Conservation (phyloP, 2,329 filamentous ascomycete species). For the Dothidotthia symphoricarpi region DNA sequence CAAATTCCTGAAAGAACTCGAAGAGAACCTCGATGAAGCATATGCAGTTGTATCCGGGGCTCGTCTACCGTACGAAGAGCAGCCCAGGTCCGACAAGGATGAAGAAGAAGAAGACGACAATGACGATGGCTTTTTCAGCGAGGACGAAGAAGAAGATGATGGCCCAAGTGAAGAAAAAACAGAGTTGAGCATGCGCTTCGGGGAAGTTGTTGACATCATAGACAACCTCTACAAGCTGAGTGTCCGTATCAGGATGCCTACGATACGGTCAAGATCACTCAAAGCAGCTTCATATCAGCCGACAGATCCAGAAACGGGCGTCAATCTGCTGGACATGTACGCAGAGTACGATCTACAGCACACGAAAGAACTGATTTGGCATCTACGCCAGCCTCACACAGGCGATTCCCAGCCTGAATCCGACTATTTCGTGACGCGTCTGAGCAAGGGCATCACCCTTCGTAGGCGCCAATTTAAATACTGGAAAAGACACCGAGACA, state of each 20-base stretch:
- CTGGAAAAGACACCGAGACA: slow-evolving; percentile 40
- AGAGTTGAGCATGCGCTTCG: slow-evolving; percentile 38
- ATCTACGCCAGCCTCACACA: slow-evolving; percentile 19
- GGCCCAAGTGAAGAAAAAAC: slow-evolving; percentile 22
- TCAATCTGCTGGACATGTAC: slow-evolving; percentile 36
- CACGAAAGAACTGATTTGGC: slow-evolving; percentile 29
- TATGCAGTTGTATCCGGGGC: slow-evolving; percentile 26
- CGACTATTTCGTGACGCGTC: slow-evolving; percentile 24
- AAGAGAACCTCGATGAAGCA: slow-evolving; percentile 31
- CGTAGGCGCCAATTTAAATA: slow-evolving; percentile 42
- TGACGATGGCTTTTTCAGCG: slow-evolving; percentile 29
- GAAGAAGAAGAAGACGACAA: slow-evolving; percentile 22
- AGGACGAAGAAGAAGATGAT: slow-evolving; percentile 29
- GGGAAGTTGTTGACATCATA: slow-evolving; percentile 39
- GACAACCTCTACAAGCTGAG: slow-evolving; percentile 41
- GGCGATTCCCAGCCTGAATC: slow-evolving; percentile 9
- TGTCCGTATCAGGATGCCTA: slow-evolving; percentile 39
- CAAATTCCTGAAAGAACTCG: slow-evolving; percentile 36
- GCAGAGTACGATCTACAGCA: slow-evolving; percentile 31
- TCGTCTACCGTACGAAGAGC: slow-evolving; percentile 38
- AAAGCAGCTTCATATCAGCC: slow-evolving; percentile 37
- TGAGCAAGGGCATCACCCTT: slow-evolving; percentile 34
- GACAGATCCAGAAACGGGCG: slow-evolving; percentile 38
- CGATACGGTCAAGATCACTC: slow-evolving; percentile 34
- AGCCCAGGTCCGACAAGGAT: slow-evolving; percentile 12